A percentile compares a stretch with the other conserved stretches of the same genome.
Evolutionary conservation across 2,329 filamentous ascomycete genomes (phyloP).

Genomic region (Aplosporella prunicola): DNA sequence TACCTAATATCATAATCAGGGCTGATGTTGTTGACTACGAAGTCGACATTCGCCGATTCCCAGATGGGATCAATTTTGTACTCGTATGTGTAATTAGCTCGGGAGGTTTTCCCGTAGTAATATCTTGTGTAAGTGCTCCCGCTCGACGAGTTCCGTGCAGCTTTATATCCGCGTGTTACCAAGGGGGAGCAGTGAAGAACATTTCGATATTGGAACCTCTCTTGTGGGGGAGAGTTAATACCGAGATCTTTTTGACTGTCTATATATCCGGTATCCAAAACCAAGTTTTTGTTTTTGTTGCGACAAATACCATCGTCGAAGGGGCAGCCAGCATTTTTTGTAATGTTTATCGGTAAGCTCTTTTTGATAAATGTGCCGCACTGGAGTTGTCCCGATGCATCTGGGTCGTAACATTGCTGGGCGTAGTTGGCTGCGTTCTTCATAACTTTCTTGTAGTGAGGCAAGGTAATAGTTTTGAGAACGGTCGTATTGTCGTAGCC

Average conservation of each 20-base stretch:
- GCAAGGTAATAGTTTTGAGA: background rate
- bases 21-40: too few species aligned
- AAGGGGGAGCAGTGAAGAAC: background rate
- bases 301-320: slow-evolving; percentile 16
- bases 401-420: slow-evolving; percentile 4
- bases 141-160: background rate
- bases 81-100: background rate
- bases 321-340: slow-evolving; percentile 14
- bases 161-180: background rate
- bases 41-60: too few species aligned
- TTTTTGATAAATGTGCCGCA: slow-evolving; percentile 15
- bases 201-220: slow-evolving; percentile 12
- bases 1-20: too few species aligned
- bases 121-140: background rate
- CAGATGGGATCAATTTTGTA: too few species aligned
- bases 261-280: slow-evolving; percentile 18
- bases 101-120: background rate
- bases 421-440: background rate
- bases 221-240: slow-evolving; percentile 17
- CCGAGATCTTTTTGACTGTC: slow-evolving; percentile 19
- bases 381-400: background rate
- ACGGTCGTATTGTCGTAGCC: background rate
- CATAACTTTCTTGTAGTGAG: background rate
- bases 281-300: slow-evolving; percentile 12
- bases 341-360: background rate